Evolutionary conservation across 192 early-diverging fungal species (phyloP).

Genomic region (Funneliformis mosseae): DNA sequence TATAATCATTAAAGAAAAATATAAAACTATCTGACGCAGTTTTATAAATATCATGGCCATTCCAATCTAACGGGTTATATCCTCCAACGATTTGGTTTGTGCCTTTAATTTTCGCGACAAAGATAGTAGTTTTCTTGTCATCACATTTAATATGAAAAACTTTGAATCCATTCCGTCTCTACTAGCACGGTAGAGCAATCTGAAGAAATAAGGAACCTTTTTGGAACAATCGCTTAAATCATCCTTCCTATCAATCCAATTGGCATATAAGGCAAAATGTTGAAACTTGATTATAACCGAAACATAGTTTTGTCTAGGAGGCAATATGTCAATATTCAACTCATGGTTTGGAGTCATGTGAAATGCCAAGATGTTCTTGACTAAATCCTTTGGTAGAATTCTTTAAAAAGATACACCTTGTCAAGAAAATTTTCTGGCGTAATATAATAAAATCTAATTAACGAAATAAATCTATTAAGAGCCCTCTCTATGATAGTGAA

Average conservation of each 20-base stretch:
- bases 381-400: not conserved
- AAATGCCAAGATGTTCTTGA: too few species aligned
- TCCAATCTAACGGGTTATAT: not conserved
- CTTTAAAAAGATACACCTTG: not conserved
- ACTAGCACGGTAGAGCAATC: constrained; percentile 10
- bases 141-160: not conserved
- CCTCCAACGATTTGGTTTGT: not conserved
- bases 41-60: not conserved
- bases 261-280: not conserved
- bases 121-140: not conserved
- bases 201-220: not conserved
- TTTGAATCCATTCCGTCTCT: not conserved
- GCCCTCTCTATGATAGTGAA: too few species aligned
- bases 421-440: not conserved
- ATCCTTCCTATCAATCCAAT: not conserved
- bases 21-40: not conserved
- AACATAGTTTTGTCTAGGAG: not conserved
- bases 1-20: not conserved
- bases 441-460: not conserved
- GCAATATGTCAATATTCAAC: not conserved
- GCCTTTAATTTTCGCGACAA: not conserved
- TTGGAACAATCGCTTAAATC: not conserved
- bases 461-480: too few species aligned
- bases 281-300: not conserved
- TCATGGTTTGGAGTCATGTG: not conserved